Evolutionary conservation across 768 basidiomycete genomes (phyloP).

Genomic region (Lenzites betulinus): DNA sequence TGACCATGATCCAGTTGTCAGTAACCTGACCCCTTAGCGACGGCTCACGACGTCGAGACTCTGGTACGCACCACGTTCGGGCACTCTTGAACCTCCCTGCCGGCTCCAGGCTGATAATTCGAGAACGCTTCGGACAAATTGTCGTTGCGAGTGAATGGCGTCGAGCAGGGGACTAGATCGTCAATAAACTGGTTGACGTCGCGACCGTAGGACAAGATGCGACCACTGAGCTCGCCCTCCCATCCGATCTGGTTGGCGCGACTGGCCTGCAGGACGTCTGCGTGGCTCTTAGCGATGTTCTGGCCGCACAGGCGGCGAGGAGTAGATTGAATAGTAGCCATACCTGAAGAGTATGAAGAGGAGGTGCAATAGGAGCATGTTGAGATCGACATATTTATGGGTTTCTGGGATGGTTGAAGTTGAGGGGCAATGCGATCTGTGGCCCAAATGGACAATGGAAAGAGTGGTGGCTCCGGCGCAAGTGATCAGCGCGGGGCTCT

Average conservation of each 20-base stretch:
- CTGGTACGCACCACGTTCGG: not conserved
- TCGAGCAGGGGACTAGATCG: conserved; percentile 1
- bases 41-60: not conserved
- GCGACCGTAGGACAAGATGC: not conserved
- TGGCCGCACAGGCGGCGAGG: not conserved
- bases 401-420: not conserved
- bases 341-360: conserved; percentile 1
- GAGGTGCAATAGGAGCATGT: not conserved
- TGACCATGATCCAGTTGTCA: too few species aligned
- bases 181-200: not conserved
- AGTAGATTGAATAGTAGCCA: not conserved
- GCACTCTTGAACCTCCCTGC: not conserved
- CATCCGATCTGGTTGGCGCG: not conserved
- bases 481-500: too few species aligned
- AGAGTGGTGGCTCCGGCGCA: too few species aligned
- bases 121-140: not conserved
- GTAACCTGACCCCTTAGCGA: not conserved
- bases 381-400: not conserved
- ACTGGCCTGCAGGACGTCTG: not conserved
- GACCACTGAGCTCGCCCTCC: not conserved
- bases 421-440: too few species aligned
- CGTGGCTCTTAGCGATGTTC: not conserved
- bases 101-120: not conserved
- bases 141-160: not conserved
- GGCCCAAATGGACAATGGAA: too few species aligned